Evolutionary conservation across 2,329 filamentous ascomycete genomes (phyloP), one percentile per base, ranked within the genome.

Genomic region (Xylariales sp.): DNA sequence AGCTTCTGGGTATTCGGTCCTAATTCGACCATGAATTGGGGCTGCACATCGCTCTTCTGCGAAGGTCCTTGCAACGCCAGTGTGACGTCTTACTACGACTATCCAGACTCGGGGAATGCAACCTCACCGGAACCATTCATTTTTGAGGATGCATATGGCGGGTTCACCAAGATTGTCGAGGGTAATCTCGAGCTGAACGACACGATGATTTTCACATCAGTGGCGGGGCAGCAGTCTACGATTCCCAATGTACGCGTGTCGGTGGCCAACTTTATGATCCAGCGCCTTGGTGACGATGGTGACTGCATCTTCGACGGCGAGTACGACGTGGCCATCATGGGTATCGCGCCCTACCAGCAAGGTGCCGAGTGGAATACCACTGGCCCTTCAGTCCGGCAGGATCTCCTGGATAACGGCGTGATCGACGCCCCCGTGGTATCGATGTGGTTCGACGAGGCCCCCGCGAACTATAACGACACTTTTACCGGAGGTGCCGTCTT

Each of bases 391-490:
- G 47, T 62, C 38, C 52, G 60, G 20, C 52, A 57, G 32, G 50
- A 59, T 31, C 52, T 62, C 3, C 53, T 55, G 11, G 43, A 57
- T 19, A 37, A 44, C 5, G 56, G 56, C 2, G 33, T 39, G 15
- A 55, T 60, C 29, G 46, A 42, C 5, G 50, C 51, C 16, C 44
- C 52, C 15, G 56, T 60, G 6, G 50, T 56, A 47, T 44, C 45
- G 5, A 53, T 61, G 49, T 63, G 59, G 57, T 60, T 62, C 42
- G 55, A 61, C 37, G 44, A 52, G 34, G 43, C 50, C 8, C 48
- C 52, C 6, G 40, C 39, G 4, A 45, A 45, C 21, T 31, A 44
- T 13, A 32, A 42, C 12, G 52, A 46, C 20, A 51, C 52, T 10
- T 54, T 50, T 35, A 52, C 47, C 0, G 60, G 60, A 32, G 53